These are phyloP conservation scores for Penicillium canariense DNA, from an alignment of 495 filamentous ascomycete species.

Conservation along the genomic window DNA sequence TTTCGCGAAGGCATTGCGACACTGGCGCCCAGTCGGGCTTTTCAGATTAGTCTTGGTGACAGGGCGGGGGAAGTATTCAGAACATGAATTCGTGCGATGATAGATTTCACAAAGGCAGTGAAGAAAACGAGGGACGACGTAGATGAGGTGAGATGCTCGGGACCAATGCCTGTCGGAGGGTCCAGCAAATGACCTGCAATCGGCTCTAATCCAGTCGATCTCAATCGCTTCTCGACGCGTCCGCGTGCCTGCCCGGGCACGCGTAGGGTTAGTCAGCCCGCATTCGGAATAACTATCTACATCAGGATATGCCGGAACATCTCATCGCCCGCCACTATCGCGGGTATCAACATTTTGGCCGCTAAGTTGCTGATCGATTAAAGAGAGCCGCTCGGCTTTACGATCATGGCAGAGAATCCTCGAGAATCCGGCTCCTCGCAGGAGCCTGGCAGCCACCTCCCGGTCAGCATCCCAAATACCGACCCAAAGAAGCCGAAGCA, in stretches of 20 bases:
- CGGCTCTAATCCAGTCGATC: slow-evolving; percentile 26
- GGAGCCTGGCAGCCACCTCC: slow-evolving; percentile 18
- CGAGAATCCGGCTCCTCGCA: slow-evolving; percentile 29
- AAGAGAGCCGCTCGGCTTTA: not conserved
- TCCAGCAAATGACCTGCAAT: slow-evolving; percentile 15
- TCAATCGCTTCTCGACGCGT: slow-evolving; percentile 34
- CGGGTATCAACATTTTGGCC: slow-evolving; percentile 3
- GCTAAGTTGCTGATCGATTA: not conserved
- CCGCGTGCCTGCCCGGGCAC: slow-evolving; percentile 34
- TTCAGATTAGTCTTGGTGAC: slow-evolving; percentile 14
- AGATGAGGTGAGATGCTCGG: slow-evolving; percentile 7
- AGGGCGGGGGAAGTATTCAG: slow-evolving; percentile 8
- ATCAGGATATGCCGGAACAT: slow-evolving; percentile 6
- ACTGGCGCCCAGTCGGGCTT: slow-evolving; percentile 29
- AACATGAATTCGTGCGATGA: slow-evolving; percentile 28
- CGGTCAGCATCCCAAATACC: slow-evolving; percentile 19
- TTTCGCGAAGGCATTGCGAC: slow-evolving; percentile 57
- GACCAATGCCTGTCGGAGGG: slow-evolving; percentile 15
- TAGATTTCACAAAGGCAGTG: not conserved
- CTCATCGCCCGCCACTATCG: slow-evolving; percentile 1
- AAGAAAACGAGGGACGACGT: not conserved
- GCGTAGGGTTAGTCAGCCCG: slow-evolving; percentile 20
- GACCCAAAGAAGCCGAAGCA: slow-evolving; percentile 38
- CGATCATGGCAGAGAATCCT: slow-evolving; percentile 57
- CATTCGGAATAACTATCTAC: slow-evolving; percentile 36